These are phyloP conservation scores for Saccharomyces pastorianus DNA, from an alignment of 1,139 yeast genomes.

Conservation along the genomic window DNA sequence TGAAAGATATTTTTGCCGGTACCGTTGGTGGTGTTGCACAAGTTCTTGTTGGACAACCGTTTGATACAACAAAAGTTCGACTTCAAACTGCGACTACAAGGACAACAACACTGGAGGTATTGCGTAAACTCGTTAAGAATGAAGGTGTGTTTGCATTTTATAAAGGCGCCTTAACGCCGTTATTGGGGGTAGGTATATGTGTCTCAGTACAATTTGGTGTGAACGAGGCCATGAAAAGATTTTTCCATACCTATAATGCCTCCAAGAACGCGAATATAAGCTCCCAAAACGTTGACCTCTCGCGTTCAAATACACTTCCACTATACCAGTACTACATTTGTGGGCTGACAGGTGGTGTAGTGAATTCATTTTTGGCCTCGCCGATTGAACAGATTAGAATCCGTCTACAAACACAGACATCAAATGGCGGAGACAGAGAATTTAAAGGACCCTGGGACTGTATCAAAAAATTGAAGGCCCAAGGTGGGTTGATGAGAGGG, in stretches of 20 bases:
- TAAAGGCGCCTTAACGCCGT: slow-evolving; percentile 81
- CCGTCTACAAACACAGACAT: slow-evolving; percentile 75
- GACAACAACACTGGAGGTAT: slow-evolving; percentile 65
- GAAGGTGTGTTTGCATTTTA: slow-evolving; percentile 81
- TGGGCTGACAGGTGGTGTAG: slow-evolving; percentile 85
- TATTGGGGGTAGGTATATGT: slow-evolving; percentile 90
- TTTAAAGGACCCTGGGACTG: slow-evolving; percentile 80
- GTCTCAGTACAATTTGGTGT: slow-evolving; percentile 83
- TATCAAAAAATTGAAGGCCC: slow-evolving; percentile 45
- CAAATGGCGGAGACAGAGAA: slow-evolving; percentile 33
- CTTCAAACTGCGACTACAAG: slow-evolving; percentile 71
- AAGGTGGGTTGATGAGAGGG: slow-evolving; percentile 73
- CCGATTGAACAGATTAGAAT: slow-evolving; percentile 94
- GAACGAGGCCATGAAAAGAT: slow-evolving; percentile 86
- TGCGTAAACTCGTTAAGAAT: slow-evolving; percentile 53
- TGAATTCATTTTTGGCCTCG: slow-evolving; percentile 77
- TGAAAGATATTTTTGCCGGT: slow-evolving; percentile 65
- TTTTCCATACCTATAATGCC: slow-evolving; percentile 32
- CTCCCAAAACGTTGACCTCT: neutral
- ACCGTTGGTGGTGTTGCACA: slow-evolving; percentile 88
- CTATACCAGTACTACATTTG: slow-evolving; percentile 61
- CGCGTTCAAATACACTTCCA: slow-evolving; percentile 32
- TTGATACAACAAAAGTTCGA: slow-evolving; percentile 82
- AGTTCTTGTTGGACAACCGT: slow-evolving; percentile 84
- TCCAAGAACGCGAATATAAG: slow-evolving; percentile 26